These are phyloP conservation scores for Fusarium liriodendri DNA, from an alignment of 2,329 filamentous ascomycete species.

Conservation along the genomic window DNA sequence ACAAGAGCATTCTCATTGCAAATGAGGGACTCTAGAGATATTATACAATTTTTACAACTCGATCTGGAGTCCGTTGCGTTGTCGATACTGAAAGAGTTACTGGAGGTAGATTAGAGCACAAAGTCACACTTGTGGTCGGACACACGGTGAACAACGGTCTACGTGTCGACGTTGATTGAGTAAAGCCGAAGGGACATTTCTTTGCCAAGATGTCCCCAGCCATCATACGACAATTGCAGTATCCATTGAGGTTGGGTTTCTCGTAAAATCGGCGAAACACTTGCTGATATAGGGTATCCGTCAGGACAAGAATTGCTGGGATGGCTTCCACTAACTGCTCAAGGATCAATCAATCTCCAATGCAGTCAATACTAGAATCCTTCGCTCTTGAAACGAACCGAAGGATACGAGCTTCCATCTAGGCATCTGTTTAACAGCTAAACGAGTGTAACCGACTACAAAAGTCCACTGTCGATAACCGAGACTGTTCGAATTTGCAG, in stretches of 20 bases:
- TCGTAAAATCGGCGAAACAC: not conserved
- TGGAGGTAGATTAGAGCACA: not conserved
- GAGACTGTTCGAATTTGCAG: slow-evolving; percentile 6
- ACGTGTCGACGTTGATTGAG: not conserved
- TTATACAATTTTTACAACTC: not conserved
- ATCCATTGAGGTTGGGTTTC: not conserved
- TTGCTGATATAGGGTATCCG: not conserved
- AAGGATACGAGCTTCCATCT: slow-evolving; percentile 1
- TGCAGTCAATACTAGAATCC: not conserved
- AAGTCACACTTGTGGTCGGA: not conserved
- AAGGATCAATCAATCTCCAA: not conserved
- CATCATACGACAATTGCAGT: not conserved
- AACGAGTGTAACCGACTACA: not conserved
- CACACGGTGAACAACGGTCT: not conserved
- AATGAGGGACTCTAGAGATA: not conserved
- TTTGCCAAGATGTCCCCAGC: not conserved
- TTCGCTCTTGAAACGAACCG: not conserved
- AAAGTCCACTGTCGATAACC: not conserved
- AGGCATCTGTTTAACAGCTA: not conserved
- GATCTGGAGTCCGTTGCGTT: not conserved
- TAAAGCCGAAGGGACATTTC: not conserved
- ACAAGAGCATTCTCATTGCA: not conserved
- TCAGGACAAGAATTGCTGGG: no score
- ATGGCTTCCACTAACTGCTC: no score
- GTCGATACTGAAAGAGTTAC: no score